Evolutionary conservation across 768 basidiomycete genomes (phyloP), one percentile per base, ranked within the genome.

Genomic region (Panaeolus cyanescens): DNA sequence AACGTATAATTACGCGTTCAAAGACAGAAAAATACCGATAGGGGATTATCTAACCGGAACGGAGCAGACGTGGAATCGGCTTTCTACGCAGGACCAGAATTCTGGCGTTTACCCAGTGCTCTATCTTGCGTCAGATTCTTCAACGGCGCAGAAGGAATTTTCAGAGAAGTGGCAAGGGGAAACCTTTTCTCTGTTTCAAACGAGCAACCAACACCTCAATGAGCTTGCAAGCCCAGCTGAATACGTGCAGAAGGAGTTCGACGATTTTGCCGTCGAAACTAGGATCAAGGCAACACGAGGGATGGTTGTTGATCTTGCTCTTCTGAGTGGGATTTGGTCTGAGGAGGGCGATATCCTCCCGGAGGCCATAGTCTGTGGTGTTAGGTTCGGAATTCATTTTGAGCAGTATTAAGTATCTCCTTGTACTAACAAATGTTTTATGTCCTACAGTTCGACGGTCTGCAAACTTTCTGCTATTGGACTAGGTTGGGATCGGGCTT

Each of bases 291-390:
- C 83, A 28, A 90, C 88, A 17, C 79, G 77, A 54, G 90, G 89
- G 1, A 83, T 86, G 79, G 69, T 91, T 53, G 83, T 90, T 5
- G 90, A 91, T 70, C 81, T 90, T 62, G 89, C 90, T 10, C 61
- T 90, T 67, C 61, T 90, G 25, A 84, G 80, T 58, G 90, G 90
- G 15, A 66, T 86, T 39, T 91, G 90, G 90, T 70, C 77, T 3
- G 71, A 70, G 62, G 66, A 73, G 7, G 74, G 73, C 13, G 82
- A 83, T 37, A 70, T 79, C 4, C 67, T 70, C 17, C 87, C 89
- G 1, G 77, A 78, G 13, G 85, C 84, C 20, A 75, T 78, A 5
- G 71, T 91, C 32, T 90, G 88, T 67, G 81, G 84, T 3, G 69
- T 86, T n/a, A 83, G 80, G 88, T 87, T 59, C 8, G 81, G 67